Base-by-base conservation (phyloP, 2,329 filamentous ascomycete species). In the Diatrype stigma region DNA sequence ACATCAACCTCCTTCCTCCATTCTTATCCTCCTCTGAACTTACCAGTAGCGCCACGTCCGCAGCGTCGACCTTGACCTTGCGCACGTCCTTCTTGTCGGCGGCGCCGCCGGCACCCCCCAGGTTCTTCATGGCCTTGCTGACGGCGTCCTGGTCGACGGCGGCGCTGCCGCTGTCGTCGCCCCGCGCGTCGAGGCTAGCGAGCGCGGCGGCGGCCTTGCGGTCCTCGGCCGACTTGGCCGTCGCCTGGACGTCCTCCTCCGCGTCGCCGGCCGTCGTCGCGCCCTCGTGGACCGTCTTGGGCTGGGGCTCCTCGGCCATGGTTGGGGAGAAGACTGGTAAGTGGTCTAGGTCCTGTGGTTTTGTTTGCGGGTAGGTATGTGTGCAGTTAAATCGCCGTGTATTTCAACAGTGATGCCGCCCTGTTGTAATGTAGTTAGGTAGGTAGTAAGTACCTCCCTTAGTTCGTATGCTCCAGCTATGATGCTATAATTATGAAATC, bases 151-250 rank as follows among this genome's bases (percentile, higher is more conserved):
- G 73, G 66, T 91, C 87, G 59, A 88, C 81, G 55, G 81, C 78
- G 62, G 79, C 77, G 45, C 73, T 69, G 2, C 70, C 63, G 17
- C 69, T 63, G 32, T 66, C 62, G 42, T 76, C 75, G 45, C 77
- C 74, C 35, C 70, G 67, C 42, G 73, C 67, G 65, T 90, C 87
- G 58, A 92, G 83, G 54, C 79, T 81, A 45, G 85, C 86, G 53
- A 91, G 81, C 28, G 87, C 88, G 6, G 84, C 85, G 38, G 86
- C 86, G 44, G 87, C 86, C 70, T 90, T 90, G 70, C 86, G 84
- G 72, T 90, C 87, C 70, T 90, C 87, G 63, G 87, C 86, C 40
- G 80, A 82, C 70, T 85, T 87, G 63, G 79, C 78, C 51, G 73
- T 69, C 32, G 58, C 55, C 46, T 70, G 69, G 58, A 76, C 69